A percentile compares a stretch with the other conserved stretches of the same genome.
Evolutionary conservation across 2,329 filamentous ascomycete genomes (phyloP).

Genomic region (Pezicula carpinea): DNA sequence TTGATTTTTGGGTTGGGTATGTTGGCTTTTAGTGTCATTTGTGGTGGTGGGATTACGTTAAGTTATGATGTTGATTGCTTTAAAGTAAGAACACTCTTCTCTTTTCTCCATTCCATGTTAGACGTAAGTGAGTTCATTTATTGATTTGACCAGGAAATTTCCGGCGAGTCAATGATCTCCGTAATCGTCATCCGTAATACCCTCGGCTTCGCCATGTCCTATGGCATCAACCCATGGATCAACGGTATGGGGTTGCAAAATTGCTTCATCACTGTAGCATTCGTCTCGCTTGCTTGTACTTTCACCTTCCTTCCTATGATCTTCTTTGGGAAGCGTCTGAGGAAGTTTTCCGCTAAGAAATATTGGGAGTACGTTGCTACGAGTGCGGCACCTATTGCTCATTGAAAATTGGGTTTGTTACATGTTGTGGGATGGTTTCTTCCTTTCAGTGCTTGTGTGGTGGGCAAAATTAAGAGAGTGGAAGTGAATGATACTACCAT

Average conservation of each 20-base stretch:
- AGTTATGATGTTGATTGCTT: conserved; percentile 42
- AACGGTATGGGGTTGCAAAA: conserved; percentile 34
- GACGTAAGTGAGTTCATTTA: neutral
- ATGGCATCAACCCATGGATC: conserved; percentile 42
- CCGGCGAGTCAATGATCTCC: conserved; percentile 42
- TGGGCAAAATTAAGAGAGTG: too few species aligned
- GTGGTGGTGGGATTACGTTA: conserved; percentile 31
- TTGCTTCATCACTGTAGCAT: conserved; percentile 36
- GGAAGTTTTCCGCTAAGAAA: conserved; percentile 1
- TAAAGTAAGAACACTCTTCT: conserved; percentile 14
- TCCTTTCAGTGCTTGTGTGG: too few species aligned
- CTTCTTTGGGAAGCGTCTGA: conserved; percentile 3
- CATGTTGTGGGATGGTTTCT: too few species aligned
- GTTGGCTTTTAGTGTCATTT: conserved; percentile 1
- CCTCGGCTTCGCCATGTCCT: conserved; percentile 42
- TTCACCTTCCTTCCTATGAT: conserved; percentile 21
- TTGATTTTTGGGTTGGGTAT: conserved; percentile 32
- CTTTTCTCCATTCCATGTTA: neutral
- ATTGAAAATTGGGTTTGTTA: too few species aligned
- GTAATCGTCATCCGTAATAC: conserved; percentile 41
- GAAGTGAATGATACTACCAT: too few species aligned
- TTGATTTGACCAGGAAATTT: conserved; percentile 28
- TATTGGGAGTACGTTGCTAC: conserved; percentile 5
- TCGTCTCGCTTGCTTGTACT: conserved; percentile 18
- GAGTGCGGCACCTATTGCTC: neutral